Percentiles rank a stretch among this genome's conserved stretches.
phyloP scores from a whole-genome alignment of 345 rosid species.

The thale cress (Arabidopsis thaliana) region DNA sequence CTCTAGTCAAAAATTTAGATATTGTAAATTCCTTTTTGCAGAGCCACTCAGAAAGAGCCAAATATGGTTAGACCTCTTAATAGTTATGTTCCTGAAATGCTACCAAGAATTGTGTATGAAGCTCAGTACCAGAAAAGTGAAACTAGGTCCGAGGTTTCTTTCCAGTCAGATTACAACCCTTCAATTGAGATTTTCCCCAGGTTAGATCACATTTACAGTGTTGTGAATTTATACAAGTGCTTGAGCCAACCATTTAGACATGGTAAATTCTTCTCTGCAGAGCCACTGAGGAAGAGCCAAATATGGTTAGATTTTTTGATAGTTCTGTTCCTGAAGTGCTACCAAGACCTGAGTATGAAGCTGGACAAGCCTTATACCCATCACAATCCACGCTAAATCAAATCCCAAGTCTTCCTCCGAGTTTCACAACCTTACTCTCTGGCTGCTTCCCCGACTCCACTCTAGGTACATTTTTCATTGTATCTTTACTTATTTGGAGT shows the following conservation, averaged over 20 bases:
- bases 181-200: constrained; percentile 43
- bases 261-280: constrained; percentile 48
- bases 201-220: constrained; percentile 43
- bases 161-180: neutral
- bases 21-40: constrained; percentile 44
- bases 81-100: constrained; percentile 38
- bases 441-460: constrained; percentile 57
- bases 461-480: constrained; percentile 50
- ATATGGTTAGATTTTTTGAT: constrained; percentile 25
- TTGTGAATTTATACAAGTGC: neutral
- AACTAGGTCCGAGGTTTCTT: neutral
- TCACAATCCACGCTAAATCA: constrained; percentile 43
- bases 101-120: constrained; percentile 44
- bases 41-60: constrained; percentile 50
- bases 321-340: constrained; percentile 40
- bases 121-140: neutral
- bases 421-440: constrained; percentile 74
- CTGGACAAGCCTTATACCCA: constrained; percentile 46
- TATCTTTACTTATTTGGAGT: constrained; percentile 28
- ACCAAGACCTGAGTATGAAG: constrained; percentile 46
- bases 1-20: constrained; percentile 14
- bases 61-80: constrained; percentile 26
- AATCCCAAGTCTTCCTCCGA: constrained; percentile 63
- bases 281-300: constrained; percentile 46
- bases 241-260: constrained; percentile 19